Percentiles rank a stretch among this genome's conserved stretches.
Conservation (phyloP, 148 eudicot species). For the Salicornia ramosissima region DNA sequence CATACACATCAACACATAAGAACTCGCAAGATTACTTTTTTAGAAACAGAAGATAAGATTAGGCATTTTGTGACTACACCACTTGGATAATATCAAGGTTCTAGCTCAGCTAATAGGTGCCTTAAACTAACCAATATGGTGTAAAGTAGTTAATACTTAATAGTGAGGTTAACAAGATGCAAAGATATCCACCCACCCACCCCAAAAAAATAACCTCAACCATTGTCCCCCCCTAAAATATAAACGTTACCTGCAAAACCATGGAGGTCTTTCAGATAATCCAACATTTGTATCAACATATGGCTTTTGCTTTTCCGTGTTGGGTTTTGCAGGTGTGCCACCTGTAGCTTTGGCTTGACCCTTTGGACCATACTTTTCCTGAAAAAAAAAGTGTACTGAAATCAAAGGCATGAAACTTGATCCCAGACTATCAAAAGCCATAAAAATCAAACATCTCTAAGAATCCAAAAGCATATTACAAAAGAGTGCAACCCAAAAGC, state of each 20-base stretch:
- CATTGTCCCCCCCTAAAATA: too few species aligned
- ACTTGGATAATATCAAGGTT: too few species aligned
- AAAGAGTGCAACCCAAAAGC: neutral
- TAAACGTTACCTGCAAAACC: slow-evolving; percentile 77
- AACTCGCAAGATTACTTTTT: too few species aligned
- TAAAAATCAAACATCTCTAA: too few species aligned
- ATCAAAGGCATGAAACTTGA: neutral
- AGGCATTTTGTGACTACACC: too few species aligned
- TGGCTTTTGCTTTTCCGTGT: slow-evolving; percentile 57
- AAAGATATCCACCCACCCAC: too few species aligned
- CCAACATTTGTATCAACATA: slow-evolving; percentile 87
- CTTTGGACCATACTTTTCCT: slow-evolving; percentile 98
- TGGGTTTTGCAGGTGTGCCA: slow-evolving; percentile 49
- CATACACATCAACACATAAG: neutral
- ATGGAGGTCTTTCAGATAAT: slow-evolving; percentile 70
- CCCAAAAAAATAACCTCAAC: neutral
- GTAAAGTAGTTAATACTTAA: too few species aligned
- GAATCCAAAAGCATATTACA: neutral
- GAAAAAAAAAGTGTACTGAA: slow-evolving; percentile 12
- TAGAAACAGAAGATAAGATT: too few species aligned
- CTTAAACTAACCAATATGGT: too few species aligned
- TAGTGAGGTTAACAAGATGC: too few species aligned
- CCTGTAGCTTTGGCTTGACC: slow-evolving; percentile 58
- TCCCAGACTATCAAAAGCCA: too few species aligned
- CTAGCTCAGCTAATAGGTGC: too few species aligned